Evolutionary conservation across 768 basidiomycete species (phyloP), one percentile per base, ranked within the genome.

Genomic region (Termitomyces heimii): DNA sequence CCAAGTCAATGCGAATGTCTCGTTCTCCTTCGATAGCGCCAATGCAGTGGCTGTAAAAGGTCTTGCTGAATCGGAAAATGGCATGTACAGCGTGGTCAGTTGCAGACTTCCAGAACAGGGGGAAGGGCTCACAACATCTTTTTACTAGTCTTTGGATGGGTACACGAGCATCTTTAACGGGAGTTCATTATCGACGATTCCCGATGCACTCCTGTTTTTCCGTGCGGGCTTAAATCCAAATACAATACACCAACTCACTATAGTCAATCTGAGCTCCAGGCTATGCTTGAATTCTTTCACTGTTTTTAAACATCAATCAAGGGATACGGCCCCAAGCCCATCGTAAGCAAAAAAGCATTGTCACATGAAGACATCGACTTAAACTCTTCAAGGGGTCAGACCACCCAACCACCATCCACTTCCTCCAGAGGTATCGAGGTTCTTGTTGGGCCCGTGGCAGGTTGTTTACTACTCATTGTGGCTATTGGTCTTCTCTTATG

Each of bases 141-240:
- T 44, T 34, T 28, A 1, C 26, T 55, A 65, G 63, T 55, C 63
- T 20, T 43, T 65, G 37, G 58, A 65, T 57, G 63, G 63, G 13
- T 22, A 49, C 13, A 50, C 57, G 6, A 54, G 29, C 13, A 39
- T 37, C 24, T 62, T 57, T 16, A 64, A 64, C 42, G 63, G 57
- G 54, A 62, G 45, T 24, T 64, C 63, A 6, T 8, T 46, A 13
- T 60, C 57, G 59, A 59, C 44, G 3, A 50, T 62, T 55, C 61
- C 63, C n/a, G 59, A 64, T 35, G 59, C 63, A 44, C 52, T 64
- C 26, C 48, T 64, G 37, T 64, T 55, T 53, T 60, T 64, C 32
- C 55, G 50, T 51, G 61, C 61, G 49, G 63, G 63, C 18, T 43
- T 64, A 12, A 59, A 64, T 48, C 59, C 61, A 20, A 56, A 46